Evolutionary conservation across 2,329 filamentous ascomycete genomes (phyloP).

Genomic region (Paracamarosporium sp.): DNA sequence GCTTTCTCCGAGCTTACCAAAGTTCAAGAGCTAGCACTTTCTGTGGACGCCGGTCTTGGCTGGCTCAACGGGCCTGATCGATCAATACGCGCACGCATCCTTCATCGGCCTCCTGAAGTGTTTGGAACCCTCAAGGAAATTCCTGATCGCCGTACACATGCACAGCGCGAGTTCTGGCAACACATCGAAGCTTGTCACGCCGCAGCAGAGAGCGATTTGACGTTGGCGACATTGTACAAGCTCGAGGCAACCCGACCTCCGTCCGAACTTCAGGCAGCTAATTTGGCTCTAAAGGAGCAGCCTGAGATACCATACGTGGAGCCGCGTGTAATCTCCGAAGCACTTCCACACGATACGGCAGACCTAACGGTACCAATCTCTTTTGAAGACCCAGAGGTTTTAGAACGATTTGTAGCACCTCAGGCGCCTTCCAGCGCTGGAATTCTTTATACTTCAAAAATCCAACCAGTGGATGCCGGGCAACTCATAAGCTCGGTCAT

Average conservation of each 20-base stretch:
- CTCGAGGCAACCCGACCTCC: slow-evolving; percentile 25
- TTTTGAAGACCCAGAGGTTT: slow-evolving; percentile 28
- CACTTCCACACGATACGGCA: slow-evolving; percentile 25
- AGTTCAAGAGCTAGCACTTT: slow-evolving; percentile 70
- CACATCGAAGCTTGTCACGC: slow-evolving; percentile 32
- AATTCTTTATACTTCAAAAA: slow-evolving; percentile 43
- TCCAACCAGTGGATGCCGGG: slow-evolving; percentile 28
- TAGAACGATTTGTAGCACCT: slow-evolving; percentile 25
- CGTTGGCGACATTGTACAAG: slow-evolving; percentile 36
- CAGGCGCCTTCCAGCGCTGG: slow-evolving; percentile 25
- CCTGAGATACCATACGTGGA: slow-evolving; percentile 40
- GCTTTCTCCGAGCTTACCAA: slow-evolving; percentile 64
- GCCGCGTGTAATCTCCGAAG: slow-evolving; percentile 33
- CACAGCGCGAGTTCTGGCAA: slow-evolving; percentile 46
- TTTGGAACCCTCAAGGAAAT: slow-evolving; percentile 53
- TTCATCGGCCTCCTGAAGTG: slow-evolving; percentile 51
- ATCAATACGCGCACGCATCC: slow-evolving; percentile 56
- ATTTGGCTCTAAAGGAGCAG: slow-evolving; percentile 21
- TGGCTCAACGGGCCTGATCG: slow-evolving; percentile 70
- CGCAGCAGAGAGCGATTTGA: slow-evolving; percentile 28
- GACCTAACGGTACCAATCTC: slow-evolving; percentile 24
- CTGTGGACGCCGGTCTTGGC: slow-evolving; percentile 71
- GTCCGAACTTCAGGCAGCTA: slow-evolving; percentile 19
- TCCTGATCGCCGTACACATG: slow-evolving; percentile 47
- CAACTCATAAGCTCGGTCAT: slow-evolving; percentile 50